Conservation (phyloP, 331 rosid genomes). For the Pyrus hybrid region DNA sequence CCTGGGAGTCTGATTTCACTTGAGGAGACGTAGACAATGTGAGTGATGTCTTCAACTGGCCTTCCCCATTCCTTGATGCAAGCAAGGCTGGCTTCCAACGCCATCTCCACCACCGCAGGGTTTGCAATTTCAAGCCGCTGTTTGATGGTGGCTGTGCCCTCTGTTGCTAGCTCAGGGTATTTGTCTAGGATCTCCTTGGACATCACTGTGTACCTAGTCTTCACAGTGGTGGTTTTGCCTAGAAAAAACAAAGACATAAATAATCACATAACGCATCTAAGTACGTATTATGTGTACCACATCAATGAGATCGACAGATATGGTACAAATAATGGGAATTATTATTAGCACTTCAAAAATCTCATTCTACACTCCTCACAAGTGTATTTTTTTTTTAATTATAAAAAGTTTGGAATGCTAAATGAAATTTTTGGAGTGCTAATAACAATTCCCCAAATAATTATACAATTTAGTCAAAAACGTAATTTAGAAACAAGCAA, state of each 20-base stretch:
- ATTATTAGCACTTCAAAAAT: too few relatives aligned
- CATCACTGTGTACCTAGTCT: constrained; percentile 96
- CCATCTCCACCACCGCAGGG: constrained; percentile 90
- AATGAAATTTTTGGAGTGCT: too few relatives aligned
- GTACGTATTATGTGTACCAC: not conserved
- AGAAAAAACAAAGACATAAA: not conserved
- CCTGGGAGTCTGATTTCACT: constrained; percentile 88
- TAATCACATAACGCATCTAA: not conserved
- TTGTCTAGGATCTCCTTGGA: constrained; percentile 84
- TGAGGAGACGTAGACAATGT: constrained; percentile 80
- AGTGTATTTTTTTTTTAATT: too few relatives aligned
- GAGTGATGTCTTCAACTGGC: constrained; percentile 64
- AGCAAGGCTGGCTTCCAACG: constrained; percentile 61
- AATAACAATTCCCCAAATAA: too few relatives aligned
- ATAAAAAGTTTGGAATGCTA: too few relatives aligned
- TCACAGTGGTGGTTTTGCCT: constrained; percentile 96
- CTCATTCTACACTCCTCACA: too few relatives aligned
- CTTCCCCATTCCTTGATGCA: constrained; percentile 96
- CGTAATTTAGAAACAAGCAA: not conserved
- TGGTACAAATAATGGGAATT: not conserved
- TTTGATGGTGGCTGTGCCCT: constrained; percentile 74
- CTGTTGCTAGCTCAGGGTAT: constrained; percentile 77
- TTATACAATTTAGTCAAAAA: not conserved
- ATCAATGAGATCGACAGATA: not conserved
- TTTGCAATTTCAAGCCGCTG: constrained; percentile 86